phyloP scores from a whole-genome alignment of 2,329 filamentous ascomycete genomes.

The Chaetoscypha palmicola region DNA sequence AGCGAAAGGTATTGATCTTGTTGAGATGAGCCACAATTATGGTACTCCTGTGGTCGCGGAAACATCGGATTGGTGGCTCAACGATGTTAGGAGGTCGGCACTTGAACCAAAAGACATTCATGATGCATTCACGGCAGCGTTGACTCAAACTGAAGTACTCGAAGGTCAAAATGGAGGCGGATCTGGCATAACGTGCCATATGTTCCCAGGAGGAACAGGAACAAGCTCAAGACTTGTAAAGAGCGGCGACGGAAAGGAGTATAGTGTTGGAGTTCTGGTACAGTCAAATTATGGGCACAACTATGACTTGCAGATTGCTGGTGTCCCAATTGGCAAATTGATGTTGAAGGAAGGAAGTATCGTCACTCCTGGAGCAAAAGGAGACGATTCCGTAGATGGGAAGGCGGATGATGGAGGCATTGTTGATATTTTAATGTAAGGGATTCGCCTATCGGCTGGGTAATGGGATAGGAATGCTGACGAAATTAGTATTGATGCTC shows the following conservation, averaged over 20 bases:
- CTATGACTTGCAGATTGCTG: conserved; percentile 49
- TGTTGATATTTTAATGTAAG: conserved; percentile 46
- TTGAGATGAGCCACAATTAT: conserved; percentile 27
- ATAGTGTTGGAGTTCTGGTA: conserved; percentile 54
- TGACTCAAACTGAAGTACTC: conserved; percentile 40
- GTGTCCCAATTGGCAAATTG: conserved; percentile 54
- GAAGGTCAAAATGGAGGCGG: conserved; percentile 61
- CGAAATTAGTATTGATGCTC: conserved; percentile 44
- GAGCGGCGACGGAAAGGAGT: conserved; percentile 39
- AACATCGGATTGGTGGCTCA: conserved; percentile 57
- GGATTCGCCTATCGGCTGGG: neutral
- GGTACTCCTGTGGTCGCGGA: conserved; percentile 49
- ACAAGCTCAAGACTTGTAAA: conserved; percentile 51
- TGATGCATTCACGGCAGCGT: conserved; percentile 45
- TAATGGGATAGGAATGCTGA: conserved; percentile 1
- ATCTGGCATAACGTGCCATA: conserved; percentile 61
- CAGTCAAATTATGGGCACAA: conserved; percentile 59
- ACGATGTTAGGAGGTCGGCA: conserved; percentile 48
- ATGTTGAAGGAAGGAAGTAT: conserved; percentile 38
- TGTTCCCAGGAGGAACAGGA: conserved; percentile 61
- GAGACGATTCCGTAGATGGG: conserved; percentile 29
- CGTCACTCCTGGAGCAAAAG: conserved; percentile 24
- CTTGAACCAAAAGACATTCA: conserved; percentile 48
- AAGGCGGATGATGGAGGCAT: conserved; percentile 55
- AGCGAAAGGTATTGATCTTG: conserved; percentile 13